These are phyloP conservation scores for Podaxis pistillaris DNA, from an alignment of 768 basidiomycete species.

Conservation along the genomic window DNA sequence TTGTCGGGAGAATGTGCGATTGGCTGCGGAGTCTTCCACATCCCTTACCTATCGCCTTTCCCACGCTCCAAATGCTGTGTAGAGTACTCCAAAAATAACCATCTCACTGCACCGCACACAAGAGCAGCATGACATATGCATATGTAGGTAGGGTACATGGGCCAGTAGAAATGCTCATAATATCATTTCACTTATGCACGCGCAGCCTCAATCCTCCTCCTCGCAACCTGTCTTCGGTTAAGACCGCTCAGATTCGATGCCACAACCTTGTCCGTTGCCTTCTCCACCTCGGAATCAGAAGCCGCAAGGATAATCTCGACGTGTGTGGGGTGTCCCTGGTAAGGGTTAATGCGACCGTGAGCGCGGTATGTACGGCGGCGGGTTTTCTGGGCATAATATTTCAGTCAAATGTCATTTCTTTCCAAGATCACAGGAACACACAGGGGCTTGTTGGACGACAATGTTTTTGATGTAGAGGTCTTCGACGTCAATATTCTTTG, in stretches of 20 bases:
- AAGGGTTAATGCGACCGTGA: conserved; percentile 97
- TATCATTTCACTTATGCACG: conserved; percentile 43
- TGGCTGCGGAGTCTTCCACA: neutral
- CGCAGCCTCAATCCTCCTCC: conserved; percentile 84
- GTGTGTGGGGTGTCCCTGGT: conserved; percentile 97
- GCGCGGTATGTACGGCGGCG: conserved; percentile 99
- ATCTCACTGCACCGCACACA: neutral
- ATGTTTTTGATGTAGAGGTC: conserved; percentile 96
- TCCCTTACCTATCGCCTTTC: conserved; percentile 5
- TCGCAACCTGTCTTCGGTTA: conserved; percentile 84
- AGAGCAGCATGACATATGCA: neutral
- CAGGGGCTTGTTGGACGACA: conserved; percentile 97
- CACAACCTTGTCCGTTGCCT: conserved; percentile 79
- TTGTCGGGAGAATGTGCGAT: neutral
- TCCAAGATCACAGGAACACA: conserved; percentile 40
- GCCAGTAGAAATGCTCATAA: neutral
- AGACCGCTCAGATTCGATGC: conserved; percentile 56
- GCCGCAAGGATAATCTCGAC: conserved; percentile 91
- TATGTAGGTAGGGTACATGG: neutral
- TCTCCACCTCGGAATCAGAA: conserved; percentile 81
- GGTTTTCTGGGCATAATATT: conserved; percentile 68
- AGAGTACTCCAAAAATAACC: neutral
- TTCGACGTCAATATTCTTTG: conserved; percentile 92
- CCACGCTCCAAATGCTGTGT: conserved; percentile 14
- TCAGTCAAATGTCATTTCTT: neutral